These are phyloP conservation scores for Santalum album DNA, from an alignment of 164 flowering plant genomes.

Conservation along the genomic window DNA sequence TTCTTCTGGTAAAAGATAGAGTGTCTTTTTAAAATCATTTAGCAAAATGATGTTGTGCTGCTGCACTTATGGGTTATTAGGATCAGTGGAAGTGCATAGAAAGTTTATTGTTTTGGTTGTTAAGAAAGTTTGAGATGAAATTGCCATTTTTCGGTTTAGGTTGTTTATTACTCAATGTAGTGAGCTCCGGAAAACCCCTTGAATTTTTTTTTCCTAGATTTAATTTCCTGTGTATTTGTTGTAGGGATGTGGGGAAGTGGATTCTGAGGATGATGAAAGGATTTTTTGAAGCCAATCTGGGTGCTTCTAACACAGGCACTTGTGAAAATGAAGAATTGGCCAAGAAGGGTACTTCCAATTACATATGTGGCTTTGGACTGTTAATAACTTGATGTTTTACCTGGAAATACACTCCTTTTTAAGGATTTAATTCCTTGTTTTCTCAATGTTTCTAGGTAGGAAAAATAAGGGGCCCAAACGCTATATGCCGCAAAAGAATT, in stretches of 20 bases:
- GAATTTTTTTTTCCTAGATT: conserved; percentile 1
- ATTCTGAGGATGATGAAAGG: conserved; percentile 55
- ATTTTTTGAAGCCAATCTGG: conserved; percentile 39
- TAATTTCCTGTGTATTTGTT: conserved; percentile 11
- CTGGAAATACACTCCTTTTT: too few species aligned
- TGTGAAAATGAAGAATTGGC: conserved; percentile 16
- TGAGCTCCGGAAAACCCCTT: too few species aligned
- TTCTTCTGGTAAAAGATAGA: too few species aligned
- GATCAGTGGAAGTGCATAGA: too few species aligned
- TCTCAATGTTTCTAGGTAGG: conserved; percentile 29
- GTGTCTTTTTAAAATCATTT: too few species aligned
- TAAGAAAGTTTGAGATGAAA: neutral
- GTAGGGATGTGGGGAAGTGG: conserved; percentile 92
- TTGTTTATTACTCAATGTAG: too few species aligned
- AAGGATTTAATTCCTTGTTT: neutral
- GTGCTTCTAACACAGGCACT: conserved; percentile 25
- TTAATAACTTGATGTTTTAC: too few species aligned
- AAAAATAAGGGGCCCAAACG: conserved; percentile 39
- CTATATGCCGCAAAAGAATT: conserved; percentile 81
- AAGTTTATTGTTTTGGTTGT: neutral
- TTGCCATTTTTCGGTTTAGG: too few species aligned
- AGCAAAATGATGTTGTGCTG: too few species aligned
- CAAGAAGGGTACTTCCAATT: conserved; percentile 25
- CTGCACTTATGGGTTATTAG: too few species aligned
- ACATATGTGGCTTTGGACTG: too few species aligned